A percentile compares a stretch with the other conserved stretches of the same genome.
Evolutionary conservation across 1,139 yeast species (phyloP).

Genomic region (Lodderomyces orthopsilosis): DNA sequence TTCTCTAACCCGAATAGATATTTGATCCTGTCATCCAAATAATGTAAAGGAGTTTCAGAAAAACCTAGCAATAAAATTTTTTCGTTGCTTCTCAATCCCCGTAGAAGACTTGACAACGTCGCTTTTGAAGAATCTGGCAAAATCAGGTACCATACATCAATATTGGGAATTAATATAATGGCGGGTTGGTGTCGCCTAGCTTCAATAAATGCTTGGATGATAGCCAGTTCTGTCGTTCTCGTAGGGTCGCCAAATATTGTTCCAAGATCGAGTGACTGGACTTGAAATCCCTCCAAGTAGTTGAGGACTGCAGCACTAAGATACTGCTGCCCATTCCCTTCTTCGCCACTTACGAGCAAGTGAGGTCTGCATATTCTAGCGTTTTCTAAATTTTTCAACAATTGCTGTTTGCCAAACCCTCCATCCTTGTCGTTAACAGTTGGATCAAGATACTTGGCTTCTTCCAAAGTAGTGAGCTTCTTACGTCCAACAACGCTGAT

Average conservation of each 20-base stretch:
- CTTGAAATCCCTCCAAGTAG: conserved; percentile 84
- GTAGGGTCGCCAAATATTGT: conserved; percentile 77
- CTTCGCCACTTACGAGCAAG: conserved; percentile 64
- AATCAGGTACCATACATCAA: conserved; percentile 73
- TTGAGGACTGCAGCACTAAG: conserved; percentile 80
- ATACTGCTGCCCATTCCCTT: conserved; percentile 90
- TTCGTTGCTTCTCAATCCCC: conserved; percentile 70
- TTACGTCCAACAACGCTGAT: conserved; percentile 32
- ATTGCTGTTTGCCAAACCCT: conserved; percentile 68
- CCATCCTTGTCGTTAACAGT: conserved; percentile 56
- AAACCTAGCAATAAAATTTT: conserved; percentile 75
- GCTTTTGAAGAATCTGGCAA: conserved; percentile 69
- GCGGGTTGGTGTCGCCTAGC: conserved; percentile 91
- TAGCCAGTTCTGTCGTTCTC: conserved; percentile 77
- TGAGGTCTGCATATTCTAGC: conserved; percentile 83
- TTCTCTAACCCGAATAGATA: conserved; percentile 52
- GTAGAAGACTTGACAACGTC: conserved; percentile 66
- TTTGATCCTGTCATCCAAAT: conserved; percentile 37
- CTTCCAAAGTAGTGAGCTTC: conserved; percentile 61
- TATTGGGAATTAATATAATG: conserved; percentile 77
- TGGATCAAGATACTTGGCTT: conserved; percentile 64
- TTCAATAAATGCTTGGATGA: conserved; percentile 83
- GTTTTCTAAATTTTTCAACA: conserved; percentile 53
- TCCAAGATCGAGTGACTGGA: conserved; percentile 82
- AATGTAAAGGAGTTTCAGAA: conserved; percentile 47